Base-by-base conservation (phyloP, 139 green algal genomes). In the Bryopsis sp. region DNA sequence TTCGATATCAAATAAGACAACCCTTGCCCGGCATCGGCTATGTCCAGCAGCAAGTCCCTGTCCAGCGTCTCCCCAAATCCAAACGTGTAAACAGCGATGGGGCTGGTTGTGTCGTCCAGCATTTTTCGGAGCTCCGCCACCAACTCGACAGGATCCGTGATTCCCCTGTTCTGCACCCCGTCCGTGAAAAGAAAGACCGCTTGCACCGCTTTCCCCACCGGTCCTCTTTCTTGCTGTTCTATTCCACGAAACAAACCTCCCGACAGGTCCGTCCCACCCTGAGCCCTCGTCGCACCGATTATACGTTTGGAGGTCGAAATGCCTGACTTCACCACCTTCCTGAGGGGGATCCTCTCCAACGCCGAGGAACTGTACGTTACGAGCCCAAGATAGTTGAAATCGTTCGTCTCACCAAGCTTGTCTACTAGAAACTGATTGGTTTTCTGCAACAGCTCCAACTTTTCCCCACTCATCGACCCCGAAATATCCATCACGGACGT, bases 401-500 rank as follows among this genome's bases (percentile, higher is more conserved):
- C n/a, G n/a, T n/a, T n/a, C n/a, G n/a, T n/a, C n/a, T n/a, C n/a
- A n/a, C n/a, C n/a, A n/a, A n/a, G n/a, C n/a, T n/a, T n/a, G n/a
- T n/a, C n/a, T n/a, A n/a, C n/a, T n/a, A n/a, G n/a, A n/a, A n/a
- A n/a, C n/a, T n/a, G n/a, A n/a, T n/a, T n/a, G n/a, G n/a, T n/a
- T n/a, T n/a, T n/a, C n/a, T n/a, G n/a, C 32, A 67, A 28, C 6
- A 67, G 15, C 5, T 67, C 59, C 7, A 67, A 48, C 7, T 29
- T 29, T 28, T 47, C 15, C 26, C 59, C 59, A 7, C 15, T 33
- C 59, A 67, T 67, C 32, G 59, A 67, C 5, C 59, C 59, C 6
- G 59, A 67, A 6, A 31, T 43, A 24, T 67, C 59, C 32, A 67
- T 7, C 32, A 67, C 59, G 19, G 59, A 32, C 59, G 59, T 67